These are phyloP conservation scores for Tetrapisispora fleetii DNA, from an alignment of 805 yeast genomes.

Conservation along the genomic window DNA sequence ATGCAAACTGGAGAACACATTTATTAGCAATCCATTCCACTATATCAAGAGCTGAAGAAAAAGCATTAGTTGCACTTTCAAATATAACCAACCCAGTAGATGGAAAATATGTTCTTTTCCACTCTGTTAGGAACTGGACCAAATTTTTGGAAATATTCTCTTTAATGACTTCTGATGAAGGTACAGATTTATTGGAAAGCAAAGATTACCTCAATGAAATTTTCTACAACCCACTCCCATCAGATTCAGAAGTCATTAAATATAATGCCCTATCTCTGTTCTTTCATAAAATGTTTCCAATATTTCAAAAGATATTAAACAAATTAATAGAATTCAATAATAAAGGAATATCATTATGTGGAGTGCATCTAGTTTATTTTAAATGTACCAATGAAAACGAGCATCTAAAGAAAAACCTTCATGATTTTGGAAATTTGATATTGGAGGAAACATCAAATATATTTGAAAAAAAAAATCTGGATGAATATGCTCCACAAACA, in stretches of 20 bases:
- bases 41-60: conserved; percentile 1
- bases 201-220: not conserved
- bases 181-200: not conserved
- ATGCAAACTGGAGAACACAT: conserved; percentile 7
- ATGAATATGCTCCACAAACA: not conserved
- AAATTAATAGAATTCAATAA: not conserved
- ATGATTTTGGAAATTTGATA: conserved; percentile 1
- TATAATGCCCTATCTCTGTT: not conserved
- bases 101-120: not conserved
- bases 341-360: not conserved
- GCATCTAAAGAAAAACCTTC: not conserved
- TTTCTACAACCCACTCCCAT: not conserved
- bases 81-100: not conserved
- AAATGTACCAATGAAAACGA: conserved; percentile 1
- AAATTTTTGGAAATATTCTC: conserved; percentile 5
- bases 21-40: conserved; percentile 2
- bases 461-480: not conserved
- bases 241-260: not conserved
- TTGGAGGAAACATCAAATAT: not conserved
- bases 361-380: conserved; percentile 6
- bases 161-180: conserved; percentile 6
- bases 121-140: conserved; percentile 2
- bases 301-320: not conserved
- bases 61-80: not conserved
- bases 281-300: not conserved